Evolutionary conservation across 2,329 filamentous ascomycete species (phyloP), one percentile per base, ranked within the genome.

Genomic region (Aspergillus fructus): DNA sequence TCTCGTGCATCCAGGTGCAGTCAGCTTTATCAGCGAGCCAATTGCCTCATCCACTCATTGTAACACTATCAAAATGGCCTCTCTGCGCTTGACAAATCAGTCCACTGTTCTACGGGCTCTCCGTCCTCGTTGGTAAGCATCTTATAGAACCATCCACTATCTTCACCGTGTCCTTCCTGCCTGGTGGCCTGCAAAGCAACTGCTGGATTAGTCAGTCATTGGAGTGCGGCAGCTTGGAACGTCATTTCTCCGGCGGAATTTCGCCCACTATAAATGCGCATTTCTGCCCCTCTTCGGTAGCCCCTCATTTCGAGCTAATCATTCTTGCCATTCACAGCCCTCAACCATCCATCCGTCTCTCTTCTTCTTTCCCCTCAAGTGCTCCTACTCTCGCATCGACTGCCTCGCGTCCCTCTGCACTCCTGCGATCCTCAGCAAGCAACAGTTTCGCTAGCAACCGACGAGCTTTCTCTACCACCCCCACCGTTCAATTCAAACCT

Each of bases 401-500:
- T 23, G 33, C 56, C 53, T 43, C 57, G 30, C 59, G 49, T 30
- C 53, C 48, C 17, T 57, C 49, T 19, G 21, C 49, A 33, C 49
- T 57, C 37, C 58, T 49, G 27, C 54, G 43, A 46, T 24, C 40
- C 27, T 46, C 52, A 45, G 41, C 49, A 33, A 12, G 21, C 50
- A 53, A 39, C 9, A n/a, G 23, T 19, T 53, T 39, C 33, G 42
- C 51, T 53, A 51, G 55, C 57, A 53, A 41, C 47, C 53, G 54
- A 61, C 67, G 69, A 47, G 45, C 66, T 43, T 75, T 75, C 59
- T 67, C 69, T 42, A 64, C 63, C 33, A 63, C 69, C 43, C 61
- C 60, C 42, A 45, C 65, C 27, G 76, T 76, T 58, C 72, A 73
- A 62, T 76, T 74, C 37, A 72, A 72, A 71, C 71, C 79, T 76